Conservation (phyloP, 2,329 filamentous ascomycete genomes). For the Claviceps maximensis region DNA sequence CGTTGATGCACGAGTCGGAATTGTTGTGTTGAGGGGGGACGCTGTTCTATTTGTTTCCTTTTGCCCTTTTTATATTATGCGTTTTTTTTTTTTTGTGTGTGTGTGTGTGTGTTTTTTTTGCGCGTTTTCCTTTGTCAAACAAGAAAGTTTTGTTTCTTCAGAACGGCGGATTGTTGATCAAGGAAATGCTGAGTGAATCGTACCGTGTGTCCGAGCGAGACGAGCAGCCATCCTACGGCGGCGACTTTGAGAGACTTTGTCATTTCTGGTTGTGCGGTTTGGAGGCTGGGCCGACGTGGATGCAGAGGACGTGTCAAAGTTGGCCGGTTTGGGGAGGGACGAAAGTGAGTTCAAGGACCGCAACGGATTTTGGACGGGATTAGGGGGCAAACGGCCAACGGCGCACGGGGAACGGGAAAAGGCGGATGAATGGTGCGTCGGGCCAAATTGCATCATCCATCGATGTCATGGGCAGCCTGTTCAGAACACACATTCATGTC, state of each 20-base stretch:
- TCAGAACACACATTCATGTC: too few relatives aligned
- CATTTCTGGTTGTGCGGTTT: neutral
- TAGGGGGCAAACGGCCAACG: too few relatives aligned
- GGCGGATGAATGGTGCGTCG: neutral
- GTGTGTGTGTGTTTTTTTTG: too few relatives aligned
- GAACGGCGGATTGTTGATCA: too few relatives aligned
- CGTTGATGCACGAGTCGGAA: neutral
- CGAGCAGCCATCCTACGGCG: slow-evolving; percentile 7
- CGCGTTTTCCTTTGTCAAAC: too few relatives aligned
- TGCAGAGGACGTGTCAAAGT: neutral
- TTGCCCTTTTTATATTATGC: too few relatives aligned
- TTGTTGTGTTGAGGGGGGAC: neutral
- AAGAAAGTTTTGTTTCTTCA: too few relatives aligned
- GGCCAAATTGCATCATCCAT: too few relatives aligned
- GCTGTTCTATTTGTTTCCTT: neutral
- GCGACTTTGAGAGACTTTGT: slow-evolving; percentile 5
- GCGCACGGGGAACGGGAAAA: too few relatives aligned
- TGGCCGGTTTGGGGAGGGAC: too few relatives aligned
- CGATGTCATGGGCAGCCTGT: too few relatives aligned
- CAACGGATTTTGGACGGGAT: neutral
- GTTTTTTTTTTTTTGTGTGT: too few relatives aligned
- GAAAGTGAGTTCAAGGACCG: neutral
- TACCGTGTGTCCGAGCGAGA: slow-evolving; percentile 9
- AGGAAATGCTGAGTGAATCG: neutral
- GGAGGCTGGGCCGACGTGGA: neutral